These are phyloP conservation scores for Neoascochyta sp. DNA, from an alignment of 2,329 filamentous ascomycete genomes.

Conservation along the genomic window DNA sequence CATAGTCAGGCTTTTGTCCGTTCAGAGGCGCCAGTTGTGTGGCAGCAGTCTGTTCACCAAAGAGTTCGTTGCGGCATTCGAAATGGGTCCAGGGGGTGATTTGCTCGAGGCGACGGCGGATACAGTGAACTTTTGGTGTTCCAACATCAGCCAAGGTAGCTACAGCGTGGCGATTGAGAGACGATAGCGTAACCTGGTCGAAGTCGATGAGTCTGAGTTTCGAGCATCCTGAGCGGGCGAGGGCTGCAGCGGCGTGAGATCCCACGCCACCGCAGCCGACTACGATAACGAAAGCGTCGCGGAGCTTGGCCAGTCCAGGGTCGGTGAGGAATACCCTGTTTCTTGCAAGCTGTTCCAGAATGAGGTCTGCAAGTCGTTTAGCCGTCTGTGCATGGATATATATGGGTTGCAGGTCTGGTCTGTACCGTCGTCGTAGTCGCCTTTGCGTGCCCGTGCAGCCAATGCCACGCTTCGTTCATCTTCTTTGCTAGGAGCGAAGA, in stretches of 20 bases:
- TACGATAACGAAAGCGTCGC: slow-evolving; percentile 77
- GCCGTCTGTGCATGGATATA: slow-evolving; percentile 38
- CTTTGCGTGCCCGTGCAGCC: slow-evolving; percentile 57
- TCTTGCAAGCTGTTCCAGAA: slow-evolving; percentile 88
- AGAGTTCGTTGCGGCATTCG: slow-evolving; percentile 81
- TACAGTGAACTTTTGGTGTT: slow-evolving; percentile 82
- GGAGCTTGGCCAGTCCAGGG: slow-evolving; percentile 73
- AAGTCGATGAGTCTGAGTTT: slow-evolving; percentile 89
- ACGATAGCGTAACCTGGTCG: slow-evolving; percentile 93
- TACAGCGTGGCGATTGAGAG: slow-evolving; percentile 91
- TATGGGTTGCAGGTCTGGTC: no score
- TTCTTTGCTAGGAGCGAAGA: slow-evolving; percentile 45
- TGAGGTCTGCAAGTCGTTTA: slow-evolving; percentile 57
- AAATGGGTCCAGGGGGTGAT: slow-evolving; percentile 90
- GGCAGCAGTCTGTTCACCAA: slow-evolving; percentile 64
- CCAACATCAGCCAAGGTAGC: slow-evolving; percentile 93
- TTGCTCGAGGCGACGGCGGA: slow-evolving; percentile 74
- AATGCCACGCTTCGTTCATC: slow-evolving; percentile 57
- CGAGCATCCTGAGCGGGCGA: slow-evolving; percentile 86
- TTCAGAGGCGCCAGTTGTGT: slow-evolving; percentile 65
- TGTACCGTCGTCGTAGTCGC: slow-evolving; percentile 65
- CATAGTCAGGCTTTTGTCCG: slow-evolving; percentile 69
- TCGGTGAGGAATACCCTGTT: slow-evolving; percentile 88
- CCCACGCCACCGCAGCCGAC: slow-evolving; percentile 94
- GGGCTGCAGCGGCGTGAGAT: slow-evolving; percentile 81